These are phyloP conservation scores for Pseudocercospora musae DNA, from an alignment of 2,329 filamentous ascomycete species.

Conservation along the genomic window DNA sequence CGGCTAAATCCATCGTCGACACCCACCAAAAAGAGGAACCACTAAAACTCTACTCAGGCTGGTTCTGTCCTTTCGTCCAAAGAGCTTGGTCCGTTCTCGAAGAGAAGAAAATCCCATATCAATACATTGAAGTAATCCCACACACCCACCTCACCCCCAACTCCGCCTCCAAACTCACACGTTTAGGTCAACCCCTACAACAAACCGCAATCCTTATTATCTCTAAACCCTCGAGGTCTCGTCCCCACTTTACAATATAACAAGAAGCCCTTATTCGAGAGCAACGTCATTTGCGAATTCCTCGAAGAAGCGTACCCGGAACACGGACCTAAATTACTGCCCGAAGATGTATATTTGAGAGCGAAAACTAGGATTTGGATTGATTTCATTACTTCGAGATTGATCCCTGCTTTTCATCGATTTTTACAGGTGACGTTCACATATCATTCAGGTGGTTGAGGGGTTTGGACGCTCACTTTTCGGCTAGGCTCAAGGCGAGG, in stretches of 20 bases:
- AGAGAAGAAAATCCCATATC: slow-evolving; percentile 70
- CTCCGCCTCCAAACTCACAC: too few relatives aligned
- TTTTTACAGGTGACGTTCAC: slow-evolving; percentile 40
- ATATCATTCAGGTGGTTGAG: too few relatives aligned
- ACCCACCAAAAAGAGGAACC: slow-evolving; percentile 32
- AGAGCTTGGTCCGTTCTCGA: slow-evolving; percentile 69
- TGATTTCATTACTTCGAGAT: slow-evolving; percentile 64
- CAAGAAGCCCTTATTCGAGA: slow-evolving; percentile 66
- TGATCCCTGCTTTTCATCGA: slow-evolving; percentile 68
- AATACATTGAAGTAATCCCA: slow-evolving; percentile 52
- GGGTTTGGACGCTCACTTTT: too few relatives aligned
- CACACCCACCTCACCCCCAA: too few relatives aligned
- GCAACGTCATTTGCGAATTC: slow-evolving; percentile 69
- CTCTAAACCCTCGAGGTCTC: slow-evolving; percentile 70
- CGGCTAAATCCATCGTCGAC: slow-evolving; percentile 39
- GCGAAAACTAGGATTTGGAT: slow-evolving; percentile 70
- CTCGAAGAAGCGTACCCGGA: slow-evolving; percentile 66
- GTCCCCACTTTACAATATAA: slow-evolving; percentile 64
- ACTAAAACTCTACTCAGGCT: slow-evolving; percentile 36
- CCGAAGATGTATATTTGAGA: slow-evolving; percentile 60
- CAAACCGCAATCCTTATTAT: slow-evolving; percentile 65
- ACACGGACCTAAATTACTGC: slow-evolving; percentile 53
- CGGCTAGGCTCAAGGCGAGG: slow-evolving; percentile 42
- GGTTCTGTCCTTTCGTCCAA: slow-evolving; percentile 62
- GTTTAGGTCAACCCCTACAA: slow-evolving; percentile 74